Evolutionary conservation across 768 basidiomycete species (phyloP), one percentile per base, ranked within the genome.

Genomic region (Trametes sanguinea): DNA sequence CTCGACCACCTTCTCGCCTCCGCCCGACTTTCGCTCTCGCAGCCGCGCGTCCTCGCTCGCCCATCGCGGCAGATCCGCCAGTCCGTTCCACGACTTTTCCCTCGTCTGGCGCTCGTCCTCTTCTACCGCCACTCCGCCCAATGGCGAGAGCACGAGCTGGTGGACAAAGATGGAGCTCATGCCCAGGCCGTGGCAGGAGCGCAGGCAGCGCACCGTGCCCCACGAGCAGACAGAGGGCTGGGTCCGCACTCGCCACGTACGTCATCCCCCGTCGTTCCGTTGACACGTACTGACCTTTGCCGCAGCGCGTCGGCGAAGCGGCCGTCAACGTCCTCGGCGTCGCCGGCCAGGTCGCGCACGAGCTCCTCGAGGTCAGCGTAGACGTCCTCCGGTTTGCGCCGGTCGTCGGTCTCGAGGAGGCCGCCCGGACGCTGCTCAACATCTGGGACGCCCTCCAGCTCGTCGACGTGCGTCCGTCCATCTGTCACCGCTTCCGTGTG

Each of bases 391-490:
- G 76, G 14, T 76, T 84, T 29, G 81, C 76, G 0, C 88, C 88
- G 6, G 67, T 90, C 10, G 79, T 82, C 1, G 87, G 86, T 0
- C 75, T 90, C 9, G 74, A 76, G 3, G 73, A 76, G 11, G 84
- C 83, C 0, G 87, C 83, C 0, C 76, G 72, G 40, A 80, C 78
- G 2, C 68, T 90, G 47, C 65, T 89, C 17, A 71, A 69, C 7
- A 86, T 90, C n/a, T 90, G 89, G 89, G 82, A 85, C 47, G 76
- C 84, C 0, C 76, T 86, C 6, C 78, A 85, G 61, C 67, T 73
- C 32, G 84, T 89, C 7, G 86, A 89, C 54, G 89, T 90, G 63
- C 68, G 85, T 76, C 0, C 30, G 22, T 52, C 53, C 43, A 37
- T 37, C 52, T 55, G 9, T 29, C 27, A 4, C 16, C 30, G 14